Base-by-base conservation (phyloP, 2,329 filamentous ascomycete genomes). In the Fonsecaea monophora region DNA sequence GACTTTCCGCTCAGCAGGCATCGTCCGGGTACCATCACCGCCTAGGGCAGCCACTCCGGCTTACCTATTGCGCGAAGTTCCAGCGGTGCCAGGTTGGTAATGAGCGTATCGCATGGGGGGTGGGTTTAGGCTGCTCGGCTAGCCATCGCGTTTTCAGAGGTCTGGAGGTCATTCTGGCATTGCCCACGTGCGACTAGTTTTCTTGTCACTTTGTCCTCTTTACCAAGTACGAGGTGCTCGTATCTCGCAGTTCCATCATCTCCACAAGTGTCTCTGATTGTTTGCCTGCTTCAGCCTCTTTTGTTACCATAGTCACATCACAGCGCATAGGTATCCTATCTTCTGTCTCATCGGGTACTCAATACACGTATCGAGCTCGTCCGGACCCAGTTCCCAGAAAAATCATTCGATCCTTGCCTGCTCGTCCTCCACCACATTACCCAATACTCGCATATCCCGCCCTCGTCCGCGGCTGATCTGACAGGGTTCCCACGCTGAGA, bases 111-210 rank as follows among this genome's bases (percentile, higher is more conserved):
- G 57, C 57, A 60, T 60, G 57, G 57, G 38, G 30, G 13, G 13
- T 57, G 30, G 15, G 48, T 21, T 37, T 55, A 35, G n/a, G 58
- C 40, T 37, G 58, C 45, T 60, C 58, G 58, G 58, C 58, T 60
- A 60, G 45, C 58, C 58, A 60, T 60, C 42, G 38, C 40, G 48
- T 60, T 50, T 42, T 60, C n/a, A 50, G 6, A 37, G 30, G 58
- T 9, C 3, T 25, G 25, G 25, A 25, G 25, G 25, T 3, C 13
- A 25, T 48, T 53, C 42, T 53, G 9, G n/a, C 45, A 50, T 50
- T n/a, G 59, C 59, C 59, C 59, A 61, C 59, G 59, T 53, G 59
- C 59, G 34, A n/a, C 15, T 45, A 2, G 9, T 2, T 8, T 8
- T 38, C 37, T 10, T 38, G 37, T 13, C 25, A 25, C 25, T 25